Percentiles rank a stretch among this genome's conserved stretches.
Conservation (phyloP, 164 flowering plant species). For the Annona squamosa region DNA sequence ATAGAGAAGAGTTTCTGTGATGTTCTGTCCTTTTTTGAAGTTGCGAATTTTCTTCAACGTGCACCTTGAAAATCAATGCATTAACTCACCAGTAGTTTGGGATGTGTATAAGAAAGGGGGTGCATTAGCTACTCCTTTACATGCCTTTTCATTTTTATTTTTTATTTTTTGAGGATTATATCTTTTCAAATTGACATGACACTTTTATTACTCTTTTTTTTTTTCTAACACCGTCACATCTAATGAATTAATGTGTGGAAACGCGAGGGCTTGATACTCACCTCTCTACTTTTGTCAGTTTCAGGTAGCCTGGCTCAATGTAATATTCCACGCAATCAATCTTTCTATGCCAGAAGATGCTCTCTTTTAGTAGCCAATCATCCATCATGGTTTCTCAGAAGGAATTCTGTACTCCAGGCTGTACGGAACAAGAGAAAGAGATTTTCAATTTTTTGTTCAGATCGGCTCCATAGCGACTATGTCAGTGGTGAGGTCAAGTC, state of each 20-base stretch:
- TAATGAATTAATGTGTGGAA: not conserved
- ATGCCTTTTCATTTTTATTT: too few relatives aligned
- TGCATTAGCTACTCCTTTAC: too few relatives aligned
- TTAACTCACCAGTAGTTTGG: too few relatives aligned
- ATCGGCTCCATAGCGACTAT: slow-evolving; percentile 22
- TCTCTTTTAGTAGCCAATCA: slow-evolving; percentile 10
- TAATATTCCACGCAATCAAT: slow-evolving; percentile 9
- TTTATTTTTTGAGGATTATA: too few relatives aligned
- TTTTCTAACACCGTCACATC: not conserved
- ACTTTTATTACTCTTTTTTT: too few relatives aligned
- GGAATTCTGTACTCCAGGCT: slow-evolving; percentile 10
- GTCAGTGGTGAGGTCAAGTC: slow-evolving; percentile 24
- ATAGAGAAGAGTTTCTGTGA: too few relatives aligned
- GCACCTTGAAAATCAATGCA: too few relatives aligned
- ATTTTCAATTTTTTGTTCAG: slow-evolving; percentile 25
- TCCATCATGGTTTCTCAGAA: slow-evolving; percentile 7
- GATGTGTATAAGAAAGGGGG: too few relatives aligned
- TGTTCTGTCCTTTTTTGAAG: too few relatives aligned
- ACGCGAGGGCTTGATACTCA: not conserved
- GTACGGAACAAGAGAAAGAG: slow-evolving; percentile 15
- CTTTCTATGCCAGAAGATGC: slow-evolving; percentile 6
- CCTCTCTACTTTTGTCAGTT: slow-evolving; percentile 2
- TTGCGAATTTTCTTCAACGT: too few relatives aligned
- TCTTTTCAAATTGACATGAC: too few relatives aligned
- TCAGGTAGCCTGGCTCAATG: slow-evolving; percentile 22